Evolutionary conservation across 148 eudicot genomes (phyloP).

Genomic region (Spergularia bocconei): DNA sequence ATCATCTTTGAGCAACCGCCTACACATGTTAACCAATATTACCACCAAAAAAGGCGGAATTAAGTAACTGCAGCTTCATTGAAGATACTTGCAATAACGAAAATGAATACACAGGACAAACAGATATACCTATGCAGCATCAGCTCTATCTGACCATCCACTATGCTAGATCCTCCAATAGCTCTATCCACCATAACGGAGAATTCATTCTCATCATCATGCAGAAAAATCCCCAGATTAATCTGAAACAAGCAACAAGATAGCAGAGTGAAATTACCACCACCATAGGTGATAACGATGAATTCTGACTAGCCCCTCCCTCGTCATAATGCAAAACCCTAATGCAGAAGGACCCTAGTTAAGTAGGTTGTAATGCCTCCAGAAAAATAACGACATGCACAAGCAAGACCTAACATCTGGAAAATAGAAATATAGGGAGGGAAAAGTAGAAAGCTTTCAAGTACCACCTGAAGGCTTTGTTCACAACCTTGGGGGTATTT

Average conservation of each 20-base stretch:
- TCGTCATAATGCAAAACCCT: constrained; percentile 1
- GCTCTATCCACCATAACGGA: constrained; percentile 95
- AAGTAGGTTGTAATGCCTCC: not conserved
- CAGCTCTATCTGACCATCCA: constrained; percentile 88
- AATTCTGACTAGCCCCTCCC: not conserved
- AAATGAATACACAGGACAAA: constrained; percentile 4
- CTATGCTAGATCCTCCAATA: constrained; percentile 86
- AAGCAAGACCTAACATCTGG: not conserved
- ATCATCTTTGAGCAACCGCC: constrained; percentile 88
- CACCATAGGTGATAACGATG: not conserved
- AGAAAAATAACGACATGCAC: not conserved
- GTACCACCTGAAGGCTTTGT: not conserved
- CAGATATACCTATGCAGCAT: constrained; percentile 83
- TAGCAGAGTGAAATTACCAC: not conserved
- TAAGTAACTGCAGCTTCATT: not conserved
- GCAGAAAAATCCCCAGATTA: constrained; percentile 81
- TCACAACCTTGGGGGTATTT: not conserved
- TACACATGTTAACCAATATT: constrained; percentile 22
- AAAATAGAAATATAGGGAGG: not conserved
- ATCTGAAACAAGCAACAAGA: constrained; percentile 48
- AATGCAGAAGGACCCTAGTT: not conserved
- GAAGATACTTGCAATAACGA: not conserved
- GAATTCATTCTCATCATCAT: constrained; percentile 64
- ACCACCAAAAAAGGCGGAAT: not conserved
- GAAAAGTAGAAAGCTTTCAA: not conserved